Evolutionary conservation across 208 protist species (phyloP).

Genomic region (Trypanosoma theileri): DNA sequence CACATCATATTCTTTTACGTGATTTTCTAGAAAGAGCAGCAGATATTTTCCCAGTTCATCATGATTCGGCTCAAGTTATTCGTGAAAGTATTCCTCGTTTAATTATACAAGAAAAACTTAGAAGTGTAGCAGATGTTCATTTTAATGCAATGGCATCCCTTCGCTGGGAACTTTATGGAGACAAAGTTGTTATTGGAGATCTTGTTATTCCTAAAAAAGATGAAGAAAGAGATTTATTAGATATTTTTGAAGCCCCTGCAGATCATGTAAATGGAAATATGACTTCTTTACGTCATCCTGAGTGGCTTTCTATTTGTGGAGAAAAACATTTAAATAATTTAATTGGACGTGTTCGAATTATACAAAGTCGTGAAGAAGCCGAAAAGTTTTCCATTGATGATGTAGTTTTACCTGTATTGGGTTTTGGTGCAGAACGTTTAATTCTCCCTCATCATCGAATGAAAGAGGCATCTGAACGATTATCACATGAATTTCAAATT

Average conservation of each 20-base stretch:
- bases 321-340: slow-evolving; percentile 12
- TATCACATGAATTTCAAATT: slow-evolving; percentile 58
- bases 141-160: slow-evolving; percentile 83
- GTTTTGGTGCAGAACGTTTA: slow-evolving; percentile 24
- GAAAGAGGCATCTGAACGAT: slow-evolving; percentile 29
- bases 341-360: slow-evolving; percentile 24
- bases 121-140: slow-evolving; percentile 67
- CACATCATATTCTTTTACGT: slow-evolving; percentile 68
- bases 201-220: slow-evolving; percentile 32
- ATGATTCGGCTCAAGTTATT: slow-evolving; percentile 73
- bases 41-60: slow-evolving; percentile 26
- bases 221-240: slow-evolving; percentile 20
- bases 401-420: slow-evolving; percentile 74
- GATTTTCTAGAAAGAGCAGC: slow-evolving; percentile 71
- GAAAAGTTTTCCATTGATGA: slow-evolving; percentile 42
- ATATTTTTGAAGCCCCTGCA: slow-evolving; percentile 62
- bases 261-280: slow-evolving; percentile 73
- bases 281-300: slow-evolving; percentile 43
- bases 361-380: slow-evolving; percentile 46
- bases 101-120: slow-evolving; percentile 69
- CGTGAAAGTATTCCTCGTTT: slow-evolving; percentile 57
- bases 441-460: slow-evolving; percentile 28
- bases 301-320: slow-evolving; percentile 38
- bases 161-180: slow-evolving; percentile 48
- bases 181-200: slow-evolving; percentile 53